A percentile compares a stretch with the other conserved stretches of the same genome.
Evolutionary conservation across 148 eudicot species (phyloP).

Genomic region (Silene conica): DNA sequence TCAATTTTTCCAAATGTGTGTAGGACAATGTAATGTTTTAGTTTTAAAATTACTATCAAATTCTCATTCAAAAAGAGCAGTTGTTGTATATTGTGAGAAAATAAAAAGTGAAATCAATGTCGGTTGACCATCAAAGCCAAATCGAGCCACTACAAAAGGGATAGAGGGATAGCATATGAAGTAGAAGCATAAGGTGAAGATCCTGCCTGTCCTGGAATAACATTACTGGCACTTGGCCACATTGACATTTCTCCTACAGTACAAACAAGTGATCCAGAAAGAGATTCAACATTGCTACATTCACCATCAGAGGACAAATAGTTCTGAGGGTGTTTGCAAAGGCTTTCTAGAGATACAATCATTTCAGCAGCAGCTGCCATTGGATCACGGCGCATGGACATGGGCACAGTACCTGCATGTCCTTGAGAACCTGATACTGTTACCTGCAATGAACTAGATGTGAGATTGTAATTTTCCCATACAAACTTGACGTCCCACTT

Average conservation of each 20-base stretch:
- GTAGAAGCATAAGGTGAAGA: slow-evolving; percentile 14
- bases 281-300: slow-evolving; percentile 55
- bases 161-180: background rate
- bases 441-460: slow-evolving; percentile 53
- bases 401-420: slow-evolving; percentile 98
- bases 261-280: slow-evolving; percentile 87
- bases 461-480: slow-evolving; percentile 1
- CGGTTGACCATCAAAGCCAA: background rate
- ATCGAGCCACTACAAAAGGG: background rate
- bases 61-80: no score
- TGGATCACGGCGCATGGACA: slow-evolving; percentile 95
- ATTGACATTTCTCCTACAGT: slow-evolving; percentile 93
- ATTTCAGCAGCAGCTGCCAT: slow-evolving; percentile 96
- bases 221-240: slow-evolving; percentile 99
- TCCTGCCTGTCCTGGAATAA: slow-evolving; percentile 96
- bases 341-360: slow-evolving; percentile 68
- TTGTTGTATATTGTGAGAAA: background rate
- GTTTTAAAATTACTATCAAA: no score
- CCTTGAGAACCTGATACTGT: slow-evolving; percentile 94
- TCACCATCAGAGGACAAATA: slow-evolving; percentile 68
- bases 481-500: background rate
- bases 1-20: background rate
- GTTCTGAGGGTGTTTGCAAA: slow-evolving; percentile 69
- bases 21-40: background rate
- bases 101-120: background rate